Evolutionary conservation across 257 asterid genomes (phyloP), one percentile per base, ranked within the genome.

Genomic region (Solanum appendiculatum): DNA sequence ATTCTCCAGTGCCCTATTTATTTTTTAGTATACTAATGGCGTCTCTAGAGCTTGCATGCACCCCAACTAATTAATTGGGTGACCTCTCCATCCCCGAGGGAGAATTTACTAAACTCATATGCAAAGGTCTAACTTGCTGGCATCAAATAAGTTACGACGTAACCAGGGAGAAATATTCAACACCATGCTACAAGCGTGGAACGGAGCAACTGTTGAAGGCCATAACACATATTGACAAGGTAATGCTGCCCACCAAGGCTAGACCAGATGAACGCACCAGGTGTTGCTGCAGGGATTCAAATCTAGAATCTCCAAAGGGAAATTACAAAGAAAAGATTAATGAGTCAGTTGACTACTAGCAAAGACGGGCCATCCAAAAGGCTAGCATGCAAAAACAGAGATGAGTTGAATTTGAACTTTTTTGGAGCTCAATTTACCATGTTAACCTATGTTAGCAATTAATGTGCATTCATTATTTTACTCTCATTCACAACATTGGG

Each of bases 401-500:
- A 77, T 14, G 60, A 77, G 60, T 9, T 40, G n/a, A 6, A 77
- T 23, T 74, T 39, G 10, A 69, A 31, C 0, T 16, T 9, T 9
- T 72, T 72, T 34, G 29, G 46, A 18, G 16, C 9, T 72, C 29
- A 72, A 1, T 72, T 3, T 18, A 33, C 2, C 70, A 1, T 58
- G 29, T 64, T 64, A 21, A 37, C 10, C 5, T 40, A 2, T 42
- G 83, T n/a, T n/a, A 44, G 15, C n/a, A 77, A 23, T 39, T 39
- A 23, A 77, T n/a, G 37, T 14, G 14, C 14, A n/a, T 77, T 51
- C 60, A 46, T 69, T 73, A 68, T 70, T 70, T 9, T 13, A 75
- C 73, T 89, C 27, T 9, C 78, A 84, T 86, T 87, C 87, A 70
- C 88, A 21, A 86, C 83, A 86, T 86, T 33, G 40, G 68, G 83